These are phyloP conservation scores for Tanacetum coccineum DNA, from an alignment of 129 eudicot species.

Conservation along the genomic window DNA sequence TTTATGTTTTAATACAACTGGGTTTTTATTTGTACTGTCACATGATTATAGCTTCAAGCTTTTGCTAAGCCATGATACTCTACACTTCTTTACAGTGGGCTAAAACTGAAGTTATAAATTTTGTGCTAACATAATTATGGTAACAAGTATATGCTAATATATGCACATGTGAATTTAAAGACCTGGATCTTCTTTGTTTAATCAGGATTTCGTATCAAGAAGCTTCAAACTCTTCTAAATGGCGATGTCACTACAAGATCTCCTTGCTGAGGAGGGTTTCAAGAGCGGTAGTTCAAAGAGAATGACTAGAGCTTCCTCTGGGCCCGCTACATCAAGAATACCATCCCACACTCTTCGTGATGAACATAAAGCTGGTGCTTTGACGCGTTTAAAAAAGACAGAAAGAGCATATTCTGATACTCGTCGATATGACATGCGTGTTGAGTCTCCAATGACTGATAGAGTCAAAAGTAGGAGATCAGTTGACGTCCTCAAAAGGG, in stretches of 20 bases:
- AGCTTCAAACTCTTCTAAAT: constrained; percentile 27
- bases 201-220: constrained; percentile 30
- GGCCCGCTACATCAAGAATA: constrained; percentile 30
- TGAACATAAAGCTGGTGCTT: constrained; percentile 32
- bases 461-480: constrained; percentile 33
- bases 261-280: constrained; percentile 72
- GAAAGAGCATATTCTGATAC: constrained; percentile 61
- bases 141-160: not conserved
- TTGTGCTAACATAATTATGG: not conserved
- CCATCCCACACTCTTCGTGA: constrained; percentile 31
- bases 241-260: constrained; percentile 84
- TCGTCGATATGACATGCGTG: constrained; percentile 29
- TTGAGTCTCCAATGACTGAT: constrained; percentile 41
- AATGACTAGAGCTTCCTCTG: constrained; percentile 40
- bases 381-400: constrained; percentile 36
- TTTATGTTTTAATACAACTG: too few relatives aligned
- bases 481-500: constrained; percentile 33
- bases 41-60: too few relatives aligned
- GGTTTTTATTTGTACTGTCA: too few relatives aligned
- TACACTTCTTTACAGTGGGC: too few relatives aligned
- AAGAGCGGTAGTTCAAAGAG: constrained; percentile 48
- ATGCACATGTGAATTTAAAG: not conserved
- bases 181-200: not conserved
- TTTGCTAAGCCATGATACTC: too few relatives aligned
- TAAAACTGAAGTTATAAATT: not conserved